Percentiles rank a stretch among this genome's conserved stretches.
Conservation (phyloP, 768 basidiomycete genomes). For the Rickenella mellea region DNA sequence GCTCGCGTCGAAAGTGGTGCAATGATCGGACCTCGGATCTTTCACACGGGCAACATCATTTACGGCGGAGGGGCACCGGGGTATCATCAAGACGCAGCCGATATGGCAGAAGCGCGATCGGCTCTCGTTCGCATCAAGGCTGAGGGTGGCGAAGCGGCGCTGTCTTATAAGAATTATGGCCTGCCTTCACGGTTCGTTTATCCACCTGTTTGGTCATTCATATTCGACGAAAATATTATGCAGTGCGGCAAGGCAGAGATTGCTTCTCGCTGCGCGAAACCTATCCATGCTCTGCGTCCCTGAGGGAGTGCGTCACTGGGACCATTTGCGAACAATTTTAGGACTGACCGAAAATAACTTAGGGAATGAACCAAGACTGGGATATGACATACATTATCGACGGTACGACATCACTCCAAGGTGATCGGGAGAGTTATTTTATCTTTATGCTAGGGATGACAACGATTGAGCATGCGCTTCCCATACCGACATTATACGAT, state of each 20-base stretch:
- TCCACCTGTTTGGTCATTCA: background rate
- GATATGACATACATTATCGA: slow-evolving; percentile 73
- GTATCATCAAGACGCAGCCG: slow-evolving; percentile 55
- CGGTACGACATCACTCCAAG: slow-evolving; percentile 29
- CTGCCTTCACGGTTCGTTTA: slow-evolving; percentile 46
- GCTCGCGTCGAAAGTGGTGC: slow-evolving; percentile 60
- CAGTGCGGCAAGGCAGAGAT: slow-evolving; percentile 58
- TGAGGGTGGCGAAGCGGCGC: slow-evolving; percentile 60
- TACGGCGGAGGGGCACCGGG: slow-evolving; percentile 40
- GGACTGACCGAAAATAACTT: background rate
- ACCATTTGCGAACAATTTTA: background rate
- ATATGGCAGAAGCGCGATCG: slow-evolving; percentile 51
- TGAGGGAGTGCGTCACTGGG: slow-evolving; percentile 39
- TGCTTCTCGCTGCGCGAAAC: slow-evolving; percentile 51
- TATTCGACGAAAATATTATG: background rate
- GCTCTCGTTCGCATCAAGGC: slow-evolving; percentile 60
- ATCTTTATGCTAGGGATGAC: slow-evolving; percentile 45
- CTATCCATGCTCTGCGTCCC: slow-evolving; percentile 65
- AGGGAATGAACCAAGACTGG: slow-evolving; percentile 76
- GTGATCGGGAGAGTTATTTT: background rate
- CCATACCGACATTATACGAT: slow-evolving; percentile 55
- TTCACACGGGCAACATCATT: slow-evolving; percentile 58
- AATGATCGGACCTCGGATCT: slow-evolving; percentile 62
- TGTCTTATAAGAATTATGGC: slow-evolving; percentile 76
- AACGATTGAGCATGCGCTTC: slow-evolving; percentile 63